Evolutionary conservation across 2,329 filamentous ascomycete genomes (phyloP).

Genomic region (Stagonosporopsis rhizophila): DNA sequence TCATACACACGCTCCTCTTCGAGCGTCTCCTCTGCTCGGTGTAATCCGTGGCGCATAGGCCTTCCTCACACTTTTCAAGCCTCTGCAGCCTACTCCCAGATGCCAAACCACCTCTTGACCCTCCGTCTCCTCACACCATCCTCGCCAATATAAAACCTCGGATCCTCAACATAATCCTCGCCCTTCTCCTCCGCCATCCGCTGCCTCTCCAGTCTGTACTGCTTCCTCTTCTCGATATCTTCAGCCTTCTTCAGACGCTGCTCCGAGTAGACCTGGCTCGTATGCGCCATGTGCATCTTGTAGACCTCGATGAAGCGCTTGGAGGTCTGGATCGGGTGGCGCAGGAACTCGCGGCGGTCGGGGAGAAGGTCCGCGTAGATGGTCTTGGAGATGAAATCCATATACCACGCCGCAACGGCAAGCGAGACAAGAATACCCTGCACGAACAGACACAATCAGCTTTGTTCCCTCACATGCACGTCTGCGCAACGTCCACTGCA

Average conservation of each 20-base stretch:
- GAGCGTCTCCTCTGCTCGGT: not conserved
- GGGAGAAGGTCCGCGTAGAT: constrained; percentile 83
- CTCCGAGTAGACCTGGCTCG: constrained; percentile 71
- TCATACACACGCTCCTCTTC: constrained; percentile 2
- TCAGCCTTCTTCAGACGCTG: constrained; percentile 76
- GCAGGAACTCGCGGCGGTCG: constrained; percentile 69
- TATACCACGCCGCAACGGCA: constrained; percentile 74
- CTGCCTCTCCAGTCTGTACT: constrained; percentile 72
- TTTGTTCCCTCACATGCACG: not conserved
- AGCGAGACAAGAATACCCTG: constrained; percentile 73
- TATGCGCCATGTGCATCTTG: constrained; percentile 76
- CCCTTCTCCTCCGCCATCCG: constrained; percentile 43
- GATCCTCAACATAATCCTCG: constrained; percentile 47
- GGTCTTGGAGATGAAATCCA: constrained; percentile 80
- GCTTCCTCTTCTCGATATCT: constrained; percentile 84
- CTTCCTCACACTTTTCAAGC: not conserved
- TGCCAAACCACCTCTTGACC: constrained; percentile 83
- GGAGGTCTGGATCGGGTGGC: constrained; percentile 73
- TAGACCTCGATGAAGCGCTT: constrained; percentile 74
- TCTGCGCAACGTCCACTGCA: not conserved
- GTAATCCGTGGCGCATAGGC: not conserved
- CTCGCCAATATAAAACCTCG: constrained; percentile 48
- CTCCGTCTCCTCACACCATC: constrained; percentile 58
- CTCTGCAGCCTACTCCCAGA: constrained; percentile 63
- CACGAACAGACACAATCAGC: not conserved